Evolutionary conservation across 768 basidiomycete species (phyloP).

Genomic region (Nevesoporus exiguus): DNA sequence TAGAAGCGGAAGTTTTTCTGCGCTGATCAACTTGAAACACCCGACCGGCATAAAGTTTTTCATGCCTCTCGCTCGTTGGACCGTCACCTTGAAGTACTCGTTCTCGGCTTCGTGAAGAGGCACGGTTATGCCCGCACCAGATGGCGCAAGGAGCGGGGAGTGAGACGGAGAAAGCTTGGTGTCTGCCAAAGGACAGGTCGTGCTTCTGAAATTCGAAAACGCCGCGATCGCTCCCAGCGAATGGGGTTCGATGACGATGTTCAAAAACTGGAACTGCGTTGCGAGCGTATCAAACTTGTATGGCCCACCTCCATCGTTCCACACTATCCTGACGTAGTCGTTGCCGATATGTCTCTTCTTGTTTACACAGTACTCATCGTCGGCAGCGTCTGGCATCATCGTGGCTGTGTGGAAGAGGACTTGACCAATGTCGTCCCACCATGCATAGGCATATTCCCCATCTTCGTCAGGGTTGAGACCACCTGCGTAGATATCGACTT

Average conservation of each 20-base stretch:
- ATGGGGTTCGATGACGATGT: slow-evolving; percentile 95
- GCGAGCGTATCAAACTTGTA: slow-evolving; percentile 90
- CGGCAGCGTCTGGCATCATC: slow-evolving; percentile 81
- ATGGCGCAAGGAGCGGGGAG: slow-evolving; percentile 17
- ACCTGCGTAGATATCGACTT: slow-evolving; percentile 89
- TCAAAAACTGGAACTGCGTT: slow-evolving; percentile 95
- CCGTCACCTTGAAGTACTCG: slow-evolving; percentile 93
- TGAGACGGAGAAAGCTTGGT: slow-evolving; percentile 17
- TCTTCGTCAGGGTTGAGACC: slow-evolving; percentile 89
- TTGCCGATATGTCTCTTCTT: slow-evolving; percentile 98
- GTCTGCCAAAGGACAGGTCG: slow-evolving; percentile 6
- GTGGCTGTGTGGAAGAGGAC: slow-evolving; percentile 95
- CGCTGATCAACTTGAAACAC: slow-evolving; percentile 91
- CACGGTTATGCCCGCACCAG: slow-evolving; percentile 10
- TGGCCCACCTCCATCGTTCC: slow-evolving; percentile 92
- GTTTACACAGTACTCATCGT: slow-evolving; percentile 69
- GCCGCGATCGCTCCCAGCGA: slow-evolving; percentile 81
- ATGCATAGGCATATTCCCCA: slow-evolving; percentile 96
- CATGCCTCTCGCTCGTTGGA: slow-evolving; percentile 88
- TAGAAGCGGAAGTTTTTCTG: slow-evolving; percentile 79
- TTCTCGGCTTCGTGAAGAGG: slow-evolving; percentile 63
- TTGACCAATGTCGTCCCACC: slow-evolving; percentile 98
- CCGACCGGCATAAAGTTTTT: slow-evolving; percentile 92
- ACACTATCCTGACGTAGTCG: slow-evolving; percentile 93
- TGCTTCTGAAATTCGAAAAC: slow-evolving; percentile 59